These are phyloP conservation scores for Cercospora zeina DNA, from an alignment of 2,329 filamentous ascomycete genomes.

Conservation along the genomic window DNA sequence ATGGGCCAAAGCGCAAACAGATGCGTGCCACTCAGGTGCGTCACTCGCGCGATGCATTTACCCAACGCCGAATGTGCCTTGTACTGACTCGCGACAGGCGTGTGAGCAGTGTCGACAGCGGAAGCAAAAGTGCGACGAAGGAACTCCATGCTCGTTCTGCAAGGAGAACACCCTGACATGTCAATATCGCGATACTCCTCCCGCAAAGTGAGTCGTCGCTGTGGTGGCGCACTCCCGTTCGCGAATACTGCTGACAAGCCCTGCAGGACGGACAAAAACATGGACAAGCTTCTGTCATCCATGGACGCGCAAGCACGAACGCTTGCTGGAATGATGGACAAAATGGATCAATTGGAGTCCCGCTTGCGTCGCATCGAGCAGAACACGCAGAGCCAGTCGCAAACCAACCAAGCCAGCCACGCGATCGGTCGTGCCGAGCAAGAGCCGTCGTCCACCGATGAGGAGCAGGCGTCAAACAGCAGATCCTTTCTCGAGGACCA, in stretches of 20 bases:
- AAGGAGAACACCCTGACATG: conserved; percentile 81
- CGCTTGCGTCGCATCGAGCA: conserved; percentile 35
- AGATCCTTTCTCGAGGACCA: conserved; percentile 80
- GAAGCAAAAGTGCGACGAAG: conserved; percentile 91
- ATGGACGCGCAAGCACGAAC: conserved; percentile 44
- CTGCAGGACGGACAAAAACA: conserved; percentile 51
- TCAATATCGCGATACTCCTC: conserved; percentile 85
- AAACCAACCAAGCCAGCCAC: conserved; percentile 13
- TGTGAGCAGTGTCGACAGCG: conserved; percentile 86
- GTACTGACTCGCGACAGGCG: conserved; percentile 57
- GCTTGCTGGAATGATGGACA: conserved; percentile 32
- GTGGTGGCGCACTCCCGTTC: background rate
- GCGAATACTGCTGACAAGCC: conserved; percentile 5
- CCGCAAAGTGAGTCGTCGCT: conserved; percentile 70
- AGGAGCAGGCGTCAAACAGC: conserved; percentile 29
- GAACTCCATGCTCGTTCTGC: conserved; percentile 78
- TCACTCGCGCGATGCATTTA: conserved; percentile 4
- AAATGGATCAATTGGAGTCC: conserved; percentile 34
- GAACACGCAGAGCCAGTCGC: conserved; percentile 18
- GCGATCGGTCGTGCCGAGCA: conserved; percentile 19
- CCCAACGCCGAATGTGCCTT: conserved; percentile 4
- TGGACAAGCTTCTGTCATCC: conserved; percentile 51
- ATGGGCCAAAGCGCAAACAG: conserved; percentile 38
- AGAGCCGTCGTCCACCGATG: conserved; percentile 33
- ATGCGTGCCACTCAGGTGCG: conserved; percentile 42